These are phyloP conservation scores for Aspergillus hancockii DNA, from an alignment of 495 filamentous ascomycete species.

Conservation along the genomic window DNA sequence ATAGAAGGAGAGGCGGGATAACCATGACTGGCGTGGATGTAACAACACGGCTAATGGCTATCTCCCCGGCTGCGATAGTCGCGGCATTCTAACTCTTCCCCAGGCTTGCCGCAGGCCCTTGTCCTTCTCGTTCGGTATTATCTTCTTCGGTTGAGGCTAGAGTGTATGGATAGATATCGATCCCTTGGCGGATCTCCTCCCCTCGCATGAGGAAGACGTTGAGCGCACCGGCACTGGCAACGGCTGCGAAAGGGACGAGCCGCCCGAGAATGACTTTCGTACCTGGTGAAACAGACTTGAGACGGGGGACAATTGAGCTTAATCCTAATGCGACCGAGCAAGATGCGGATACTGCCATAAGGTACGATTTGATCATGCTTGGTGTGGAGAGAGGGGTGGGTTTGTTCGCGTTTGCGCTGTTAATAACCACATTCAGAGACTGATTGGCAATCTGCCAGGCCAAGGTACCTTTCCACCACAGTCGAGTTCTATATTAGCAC, in stretches of 20 bases:
- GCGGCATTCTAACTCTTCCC: not conserved
- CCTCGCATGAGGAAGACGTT: not conserved
- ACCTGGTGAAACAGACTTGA: not conserved
- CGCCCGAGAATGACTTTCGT: not conserved
- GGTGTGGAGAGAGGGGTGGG: not conserved
- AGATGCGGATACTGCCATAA: not conserved
- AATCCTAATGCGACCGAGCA: not conserved
- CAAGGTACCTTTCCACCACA: not conserved
- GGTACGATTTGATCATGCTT: not conserved
- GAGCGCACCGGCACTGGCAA: not conserved
- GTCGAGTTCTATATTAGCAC: not conserved
- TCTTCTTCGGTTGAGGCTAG: not conserved
- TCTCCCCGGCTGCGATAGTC: not conserved
- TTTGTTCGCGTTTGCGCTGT: not conserved
- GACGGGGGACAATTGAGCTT: not conserved
- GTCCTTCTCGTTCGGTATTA: not conserved
- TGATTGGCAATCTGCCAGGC: not conserved
- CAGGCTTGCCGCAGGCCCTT: not conserved
- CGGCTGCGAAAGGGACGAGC: not conserved
- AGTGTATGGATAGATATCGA: not conserved
- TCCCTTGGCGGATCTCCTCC: not conserved
- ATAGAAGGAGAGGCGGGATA: too few species aligned
- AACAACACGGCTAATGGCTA: not conserved
- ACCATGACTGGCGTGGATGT: not conserved
- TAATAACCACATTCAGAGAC: not conserved